Conservation (phyloP, 306 rosid genomes). For the Elaeagnus macrophylla region DNA sequence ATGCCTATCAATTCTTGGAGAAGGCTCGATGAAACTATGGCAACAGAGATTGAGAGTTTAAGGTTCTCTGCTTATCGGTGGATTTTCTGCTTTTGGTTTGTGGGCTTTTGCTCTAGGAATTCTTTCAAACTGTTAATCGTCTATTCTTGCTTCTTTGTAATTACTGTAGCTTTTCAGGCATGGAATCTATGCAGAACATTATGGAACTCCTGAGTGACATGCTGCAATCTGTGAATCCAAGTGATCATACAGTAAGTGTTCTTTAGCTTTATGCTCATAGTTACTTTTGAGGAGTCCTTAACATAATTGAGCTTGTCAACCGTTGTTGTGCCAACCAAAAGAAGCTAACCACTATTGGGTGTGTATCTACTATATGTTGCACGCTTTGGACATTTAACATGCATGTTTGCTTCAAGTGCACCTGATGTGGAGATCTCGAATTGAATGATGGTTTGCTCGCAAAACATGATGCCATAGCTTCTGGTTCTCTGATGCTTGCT, state of each 20-base stretch:
- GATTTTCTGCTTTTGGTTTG: too few relatives aligned
- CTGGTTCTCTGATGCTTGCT: slow-evolving; percentile 65
- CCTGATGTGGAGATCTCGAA: slow-evolving; percentile 36
- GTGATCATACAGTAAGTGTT: slow-evolving; percentile 49
- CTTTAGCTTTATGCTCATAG: slow-evolving; percentile 13
- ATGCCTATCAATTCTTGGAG: slow-evolving; percentile 81
- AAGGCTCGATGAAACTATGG: slow-evolving; percentile 99
- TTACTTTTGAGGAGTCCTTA: neutral
- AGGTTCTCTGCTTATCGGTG: slow-evolving; percentile 29
- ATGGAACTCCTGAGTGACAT: slow-evolving; percentile 82
- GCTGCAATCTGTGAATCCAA: slow-evolving; percentile 84
- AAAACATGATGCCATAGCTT: slow-evolving; percentile 78
- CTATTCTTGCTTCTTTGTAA: slow-evolving; percentile 1
- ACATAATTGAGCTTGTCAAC: slow-evolving; percentile 68
- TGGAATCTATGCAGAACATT: slow-evolving; percentile 78
- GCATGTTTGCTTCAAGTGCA: neutral
- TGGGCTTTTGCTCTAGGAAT: too few relatives aligned
- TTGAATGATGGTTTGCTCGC: slow-evolving; percentile 76
- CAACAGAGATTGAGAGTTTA: slow-evolving; percentile 72
- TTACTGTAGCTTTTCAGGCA: slow-evolving; percentile 54
- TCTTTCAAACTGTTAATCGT: neutral
- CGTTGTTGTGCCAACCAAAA: slow-evolving; percentile 85
- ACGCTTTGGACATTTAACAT: too few relatives aligned
- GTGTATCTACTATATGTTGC: slow-evolving; percentile 18
- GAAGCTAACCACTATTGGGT: slow-evolving; percentile 95